phyloP scores from a whole-genome alignment of 192 early-diverging fungal species.

The Gamsiella multidivaricata region DNA sequence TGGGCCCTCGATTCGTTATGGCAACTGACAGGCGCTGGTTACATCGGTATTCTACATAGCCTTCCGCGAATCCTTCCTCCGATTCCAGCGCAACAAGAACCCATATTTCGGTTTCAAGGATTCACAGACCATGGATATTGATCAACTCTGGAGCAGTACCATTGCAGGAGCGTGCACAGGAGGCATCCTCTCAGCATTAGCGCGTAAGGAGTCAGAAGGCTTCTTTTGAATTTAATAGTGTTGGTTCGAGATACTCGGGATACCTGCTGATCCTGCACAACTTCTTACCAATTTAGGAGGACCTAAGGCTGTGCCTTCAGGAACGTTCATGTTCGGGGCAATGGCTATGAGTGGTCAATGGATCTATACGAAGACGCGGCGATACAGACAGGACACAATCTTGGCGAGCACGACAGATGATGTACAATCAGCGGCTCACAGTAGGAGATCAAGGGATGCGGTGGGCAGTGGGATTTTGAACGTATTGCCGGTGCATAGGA shows the following conservation, averaged over 20 bases:
- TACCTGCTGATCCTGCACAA: neutral
- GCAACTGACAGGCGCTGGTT: neutral
- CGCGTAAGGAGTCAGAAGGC: slow-evolving; percentile 48
- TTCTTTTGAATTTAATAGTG: neutral
- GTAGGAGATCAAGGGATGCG: neutral
- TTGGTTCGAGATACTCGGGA: neutral
- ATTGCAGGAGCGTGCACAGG: slow-evolving; percentile 70
- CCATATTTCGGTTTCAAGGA: slow-evolving; percentile 62
- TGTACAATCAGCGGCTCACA: neutral
- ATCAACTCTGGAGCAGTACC: slow-evolving; percentile 71
- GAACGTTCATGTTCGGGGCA: slow-evolving; percentile 65
- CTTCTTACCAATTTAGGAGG: slow-evolving; percentile 53
- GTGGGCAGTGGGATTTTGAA: slow-evolving; percentile 52
- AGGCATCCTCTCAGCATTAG: slow-evolving; percentile 62
- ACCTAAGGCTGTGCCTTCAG: slow-evolving; percentile 61
- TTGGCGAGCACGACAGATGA: slow-evolving; percentile 37
- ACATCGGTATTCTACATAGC: slow-evolving; percentile 30
- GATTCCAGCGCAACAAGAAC: slow-evolving; percentile 65
- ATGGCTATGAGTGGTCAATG: slow-evolving; percentile 64
- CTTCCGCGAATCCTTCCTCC: slow-evolving; percentile 69
- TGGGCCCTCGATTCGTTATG: neutral
- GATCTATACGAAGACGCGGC: slow-evolving; percentile 53
- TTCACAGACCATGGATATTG: slow-evolving; percentile 68
- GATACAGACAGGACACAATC: slow-evolving; percentile 66
- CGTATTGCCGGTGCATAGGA: slow-evolving; percentile 67